Conservation (phyloP, 768 basidiomycete species). For the Guyanaporus albipodus region DNA sequence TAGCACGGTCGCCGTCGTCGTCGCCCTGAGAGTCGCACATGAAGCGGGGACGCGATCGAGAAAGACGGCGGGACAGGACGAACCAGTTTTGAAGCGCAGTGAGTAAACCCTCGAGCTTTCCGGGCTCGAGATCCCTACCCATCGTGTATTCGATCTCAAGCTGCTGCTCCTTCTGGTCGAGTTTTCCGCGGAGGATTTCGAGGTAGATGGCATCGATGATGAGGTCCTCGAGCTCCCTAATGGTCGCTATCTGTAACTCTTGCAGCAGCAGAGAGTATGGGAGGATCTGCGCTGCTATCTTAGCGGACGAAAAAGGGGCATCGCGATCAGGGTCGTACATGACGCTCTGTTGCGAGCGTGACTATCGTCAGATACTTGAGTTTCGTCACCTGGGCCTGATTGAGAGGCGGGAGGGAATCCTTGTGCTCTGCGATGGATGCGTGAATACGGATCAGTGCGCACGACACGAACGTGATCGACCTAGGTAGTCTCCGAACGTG, state of each 20-base stretch:
- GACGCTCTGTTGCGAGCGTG: conserved; percentile 68
- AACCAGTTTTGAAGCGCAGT: conserved; percentile 66
- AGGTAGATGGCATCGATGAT: conserved; percentile 97
- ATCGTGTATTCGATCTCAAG: conserved; percentile 91
- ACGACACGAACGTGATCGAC: conserved; percentile 38
- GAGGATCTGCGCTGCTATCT: conserved; percentile 53
- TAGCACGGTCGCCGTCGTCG: conserved; percentile 67
- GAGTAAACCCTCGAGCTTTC: conserved; percentile 57
- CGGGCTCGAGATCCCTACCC: conserved; percentile 86
- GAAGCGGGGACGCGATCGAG: neutral
- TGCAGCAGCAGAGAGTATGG: conserved; percentile 72
- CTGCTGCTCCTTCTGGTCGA: conserved; percentile 88
- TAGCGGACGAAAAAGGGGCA: neutral
- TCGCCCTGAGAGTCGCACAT: conserved; percentile 46
- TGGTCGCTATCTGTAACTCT: conserved; percentile 67
- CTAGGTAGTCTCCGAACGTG: conserved; percentile 78
- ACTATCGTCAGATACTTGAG: conserved; percentile 93
- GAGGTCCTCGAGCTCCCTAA: conserved; percentile 91
- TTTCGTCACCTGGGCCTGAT: conserved; percentile 73
- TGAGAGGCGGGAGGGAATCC: conserved; percentile 61
- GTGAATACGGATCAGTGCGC: neutral
- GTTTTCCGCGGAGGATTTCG: conserved; percentile 82
- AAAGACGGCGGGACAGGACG: conserved; percentile 18
- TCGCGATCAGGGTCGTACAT: conserved; percentile 47
- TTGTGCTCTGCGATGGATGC: conserved; percentile 51